A percentile compares a stretch with the other conserved stretches of the same genome.
phyloP scores from a whole-genome alignment of 306 rosid species.

The Dryas drummondii region DNA sequence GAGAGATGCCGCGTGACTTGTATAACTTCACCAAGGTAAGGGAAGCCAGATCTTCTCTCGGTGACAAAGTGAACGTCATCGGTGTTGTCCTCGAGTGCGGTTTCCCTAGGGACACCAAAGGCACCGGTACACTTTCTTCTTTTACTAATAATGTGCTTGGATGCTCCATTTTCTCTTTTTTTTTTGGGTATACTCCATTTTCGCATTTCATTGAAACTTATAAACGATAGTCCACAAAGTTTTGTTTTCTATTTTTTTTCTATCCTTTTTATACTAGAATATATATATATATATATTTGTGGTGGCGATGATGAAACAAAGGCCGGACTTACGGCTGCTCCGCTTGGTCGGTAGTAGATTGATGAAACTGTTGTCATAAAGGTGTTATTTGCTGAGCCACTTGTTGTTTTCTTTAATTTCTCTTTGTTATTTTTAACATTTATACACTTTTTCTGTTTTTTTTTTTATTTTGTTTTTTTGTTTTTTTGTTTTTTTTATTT shows the following conservation, averaged over 20 bases:
- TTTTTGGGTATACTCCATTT: too few relatives aligned
- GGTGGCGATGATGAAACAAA: slow-evolving; percentile 78
- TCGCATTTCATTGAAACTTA: too few relatives aligned
- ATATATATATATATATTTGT: not conserved
- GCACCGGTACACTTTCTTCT: slow-evolving; percentile 47
- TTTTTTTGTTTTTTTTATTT: not conserved
- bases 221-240: too few relatives aligned
- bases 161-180: not conserved
- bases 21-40: slow-evolving; percentile 40
- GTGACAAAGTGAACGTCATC: slow-evolving; percentile 43
- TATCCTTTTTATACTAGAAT: too few relatives aligned
- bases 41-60: slow-evolving; percentile 36
- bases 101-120: slow-evolving; percentile 41
- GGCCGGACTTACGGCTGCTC: slow-evolving; percentile 93
- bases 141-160: not conserved
- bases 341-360: slow-evolving; percentile 65
- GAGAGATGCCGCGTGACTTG: slow-evolving; percentile 31
- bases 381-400: slow-evolving; percentile 72
- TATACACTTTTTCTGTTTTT: not conserved
- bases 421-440: not conserved
- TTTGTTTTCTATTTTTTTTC: too few relatives aligned
- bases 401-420: not conserved
- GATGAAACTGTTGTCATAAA: slow-evolving; percentile 48
- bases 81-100: slow-evolving; percentile 53
- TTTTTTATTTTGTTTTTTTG: too few relatives aligned